These are phyloP conservation scores for Quercus gilva DNA, from an alignment of 306 rosid genomes.

Conservation along the genomic window DNA sequence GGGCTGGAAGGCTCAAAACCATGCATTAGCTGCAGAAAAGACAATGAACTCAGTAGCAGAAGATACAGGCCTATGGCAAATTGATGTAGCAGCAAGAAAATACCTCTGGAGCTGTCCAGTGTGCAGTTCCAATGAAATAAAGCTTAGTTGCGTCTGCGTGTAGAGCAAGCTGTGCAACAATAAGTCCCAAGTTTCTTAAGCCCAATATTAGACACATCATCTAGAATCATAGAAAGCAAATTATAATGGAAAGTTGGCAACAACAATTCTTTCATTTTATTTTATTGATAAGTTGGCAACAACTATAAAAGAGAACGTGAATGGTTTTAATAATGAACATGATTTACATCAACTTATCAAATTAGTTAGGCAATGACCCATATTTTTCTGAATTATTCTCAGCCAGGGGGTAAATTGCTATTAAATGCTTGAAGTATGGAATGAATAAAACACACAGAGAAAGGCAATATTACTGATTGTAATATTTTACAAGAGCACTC, in stretches of 20 bases:
- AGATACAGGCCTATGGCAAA: background rate
- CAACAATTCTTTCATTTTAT: too few species aligned
- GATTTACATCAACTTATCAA: too few species aligned
- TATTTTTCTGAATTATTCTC: too few species aligned
- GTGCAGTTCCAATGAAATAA: slow-evolving; percentile 90
- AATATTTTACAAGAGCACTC: too few species aligned
- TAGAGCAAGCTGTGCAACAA: slow-evolving; percentile 66
- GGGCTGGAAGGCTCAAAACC: slow-evolving; percentile 64
- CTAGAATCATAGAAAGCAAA: too few species aligned
- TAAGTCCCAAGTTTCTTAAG: slow-evolving; percentile 14
- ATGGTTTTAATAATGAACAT: too few species aligned
- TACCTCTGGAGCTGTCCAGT: slow-evolving; percentile 99
- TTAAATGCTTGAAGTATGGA: slow-evolving; percentile 6
- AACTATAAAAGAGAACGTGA: too few species aligned
- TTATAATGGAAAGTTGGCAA: too few species aligned
- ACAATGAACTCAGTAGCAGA: slow-evolving; percentile 21
- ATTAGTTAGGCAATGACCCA: too few species aligned
- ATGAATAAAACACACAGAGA: background rate
- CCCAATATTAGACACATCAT: too few species aligned
- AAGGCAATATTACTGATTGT: background rate
- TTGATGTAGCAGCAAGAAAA: too few species aligned
- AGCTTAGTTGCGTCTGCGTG: slow-evolving; percentile 48
- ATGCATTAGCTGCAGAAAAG: slow-evolving; percentile 63
- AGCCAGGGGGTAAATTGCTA: background rate
- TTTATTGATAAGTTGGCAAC: too few species aligned